These are phyloP conservation scores for Penicillium sp. DNA, from an alignment of 2,329 filamentous ascomycete genomes.

Conservation along the genomic window DNA sequence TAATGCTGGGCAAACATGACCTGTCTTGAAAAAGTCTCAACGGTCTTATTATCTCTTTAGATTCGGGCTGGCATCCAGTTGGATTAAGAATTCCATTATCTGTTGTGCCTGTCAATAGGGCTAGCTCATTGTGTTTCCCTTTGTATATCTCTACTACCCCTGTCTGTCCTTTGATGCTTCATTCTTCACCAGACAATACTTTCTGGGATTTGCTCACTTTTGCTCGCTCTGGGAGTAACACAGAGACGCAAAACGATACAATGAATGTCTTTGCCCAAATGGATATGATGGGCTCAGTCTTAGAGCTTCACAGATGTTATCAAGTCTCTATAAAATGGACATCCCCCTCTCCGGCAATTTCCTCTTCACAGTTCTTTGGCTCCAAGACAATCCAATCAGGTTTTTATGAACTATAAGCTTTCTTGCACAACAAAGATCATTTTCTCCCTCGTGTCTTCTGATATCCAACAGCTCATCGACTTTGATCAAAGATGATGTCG, in stretches of 20 bases:
- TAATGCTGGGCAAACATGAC: not conserved
- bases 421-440: not conserved
- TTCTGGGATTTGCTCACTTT: not conserved
- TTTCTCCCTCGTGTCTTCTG: not conserved
- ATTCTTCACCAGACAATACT: not conserved
- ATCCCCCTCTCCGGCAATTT: conserved; percentile 1
- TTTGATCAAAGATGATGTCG: not conserved
- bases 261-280: conserved; percentile 5
- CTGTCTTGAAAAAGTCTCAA: conserved; percentile 5
- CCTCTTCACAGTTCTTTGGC: conserved; percentile 3
- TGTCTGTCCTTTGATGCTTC: not conserved
- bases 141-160: not conserved
- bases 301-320: not conserved
- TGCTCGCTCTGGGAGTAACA: not conserved
- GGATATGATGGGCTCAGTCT: conserved; percentile 6
- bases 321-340: conserved; percentile 4
- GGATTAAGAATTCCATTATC: conserved; percentile 17
- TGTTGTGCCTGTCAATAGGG: conserved; percentile 8
- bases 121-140: conserved; percentile 1
- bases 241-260: not conserved
- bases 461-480: not conserved
- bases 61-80: conserved; percentile 11
- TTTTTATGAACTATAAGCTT: not conserved
- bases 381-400: not conserved
- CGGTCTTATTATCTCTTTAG: conserved; percentile 11